Evolutionary conservation across 2,329 filamentous ascomycete genomes (phyloP).

Genomic region (Sclerotinia borealis): DNA sequence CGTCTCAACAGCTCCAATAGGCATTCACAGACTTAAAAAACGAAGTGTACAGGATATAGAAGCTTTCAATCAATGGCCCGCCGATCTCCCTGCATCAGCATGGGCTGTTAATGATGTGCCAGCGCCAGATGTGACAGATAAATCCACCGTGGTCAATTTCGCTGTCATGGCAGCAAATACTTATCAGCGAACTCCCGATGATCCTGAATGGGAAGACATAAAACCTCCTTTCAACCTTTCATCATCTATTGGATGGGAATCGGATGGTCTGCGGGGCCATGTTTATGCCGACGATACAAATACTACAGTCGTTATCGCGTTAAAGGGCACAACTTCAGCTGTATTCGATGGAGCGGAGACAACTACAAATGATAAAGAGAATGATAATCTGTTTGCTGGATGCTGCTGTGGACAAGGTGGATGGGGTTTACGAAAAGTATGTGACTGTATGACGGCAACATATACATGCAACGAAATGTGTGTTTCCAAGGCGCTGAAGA

Average conservation of each 20-base stretch:
- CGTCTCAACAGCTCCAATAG: slow-evolving; percentile 3
- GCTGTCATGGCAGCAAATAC: slow-evolving; percentile 83
- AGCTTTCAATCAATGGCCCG: slow-evolving; percentile 3
- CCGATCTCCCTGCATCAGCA: background rate
- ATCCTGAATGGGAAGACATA: slow-evolving; percentile 75
- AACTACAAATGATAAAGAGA: slow-evolving; percentile 90
- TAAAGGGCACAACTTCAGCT: slow-evolving; percentile 83
- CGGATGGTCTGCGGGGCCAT: slow-evolving; percentile 81
- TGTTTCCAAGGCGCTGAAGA: slow-evolving; percentile 62
- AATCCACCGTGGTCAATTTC: slow-evolving; percentile 72
- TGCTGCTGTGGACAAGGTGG: slow-evolving; percentile 92
- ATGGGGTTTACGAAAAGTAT: slow-evolving; percentile 82
- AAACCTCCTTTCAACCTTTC: slow-evolving; percentile 62
- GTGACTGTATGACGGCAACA: slow-evolving; percentile 71
- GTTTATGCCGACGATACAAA: slow-evolving; percentile 83
- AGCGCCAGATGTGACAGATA: slow-evolving; percentile 76
- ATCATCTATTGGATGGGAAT: slow-evolving; percentile 84
- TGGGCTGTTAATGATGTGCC: slow-evolving; percentile 39
- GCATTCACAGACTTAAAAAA: slow-evolving; percentile 7
- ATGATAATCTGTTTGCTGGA: slow-evolving; percentile 94
- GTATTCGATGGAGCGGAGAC: slow-evolving; percentile 94
- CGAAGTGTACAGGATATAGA: slow-evolving; percentile 10
- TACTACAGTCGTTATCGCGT: slow-evolving; percentile 76
- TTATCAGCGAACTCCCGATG: slow-evolving; percentile 66
- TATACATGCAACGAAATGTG: slow-evolving; percentile 90